phyloP scores from a whole-genome alignment of 129 eudicot species.

The Calendula officinalis region DNA sequence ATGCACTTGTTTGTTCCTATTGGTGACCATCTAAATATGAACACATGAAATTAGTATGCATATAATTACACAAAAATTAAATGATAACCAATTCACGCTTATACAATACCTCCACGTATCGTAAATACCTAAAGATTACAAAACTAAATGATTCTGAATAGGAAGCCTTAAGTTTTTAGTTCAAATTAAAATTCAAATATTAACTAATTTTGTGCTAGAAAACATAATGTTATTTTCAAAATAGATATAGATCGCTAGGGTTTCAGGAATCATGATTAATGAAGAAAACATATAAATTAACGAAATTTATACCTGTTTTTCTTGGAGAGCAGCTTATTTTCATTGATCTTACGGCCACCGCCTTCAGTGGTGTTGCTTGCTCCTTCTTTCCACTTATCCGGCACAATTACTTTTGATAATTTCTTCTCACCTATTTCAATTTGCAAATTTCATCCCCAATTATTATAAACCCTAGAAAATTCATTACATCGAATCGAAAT shows the following conservation, averaged over 20 bases:
- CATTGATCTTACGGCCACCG: conserved; percentile 96
- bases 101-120: conserved; percentile 1
- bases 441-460: conserved; percentile 10
- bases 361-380: conserved; percentile 92
- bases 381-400: conserved; percentile 98
- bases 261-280: background rate
- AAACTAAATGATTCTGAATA: too few relatives aligned
- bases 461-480: conserved; percentile 33
- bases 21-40: conserved; percentile 81
- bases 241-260: background rate
- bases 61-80: background rate
- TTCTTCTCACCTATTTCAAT: conserved; percentile 83
- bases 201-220: too few relatives aligned
- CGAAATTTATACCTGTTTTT: conserved; percentile 52
- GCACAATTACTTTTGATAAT: conserved; percentile 80
- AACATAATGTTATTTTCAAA: background rate
- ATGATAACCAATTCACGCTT: background rate
- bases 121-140: background rate
- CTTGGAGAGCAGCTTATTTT: conserved; percentile 96
- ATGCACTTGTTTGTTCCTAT: conserved; percentile 85
- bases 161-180: too few relatives aligned
- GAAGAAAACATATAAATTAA: background rate
- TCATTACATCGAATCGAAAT: background rate
- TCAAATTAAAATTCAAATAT: too few relatives aligned
- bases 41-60: conserved; percentile 5